These are phyloP conservation scores for Neofusicoccum kwambonambiense DNA, from an alignment of 2,329 filamentous ascomycete species.

Conservation along the genomic window DNA sequence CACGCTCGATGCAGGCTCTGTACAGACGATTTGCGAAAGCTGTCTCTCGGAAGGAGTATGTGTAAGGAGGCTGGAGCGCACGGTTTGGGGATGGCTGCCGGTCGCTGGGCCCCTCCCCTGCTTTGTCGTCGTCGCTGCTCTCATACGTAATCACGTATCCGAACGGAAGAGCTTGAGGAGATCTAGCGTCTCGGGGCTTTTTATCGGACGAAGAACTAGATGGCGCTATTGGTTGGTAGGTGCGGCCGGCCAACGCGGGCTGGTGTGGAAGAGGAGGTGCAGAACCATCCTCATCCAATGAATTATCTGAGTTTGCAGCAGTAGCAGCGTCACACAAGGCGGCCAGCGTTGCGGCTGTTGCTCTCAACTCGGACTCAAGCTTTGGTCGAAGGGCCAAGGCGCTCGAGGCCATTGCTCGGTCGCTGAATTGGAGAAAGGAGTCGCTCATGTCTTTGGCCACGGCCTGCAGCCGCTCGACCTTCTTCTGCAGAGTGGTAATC, in stretches of 20 bases:
- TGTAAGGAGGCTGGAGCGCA: conserved; percentile 39
- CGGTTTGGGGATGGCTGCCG: background rate
- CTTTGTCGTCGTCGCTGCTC: background rate
- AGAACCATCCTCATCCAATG: too few species aligned
- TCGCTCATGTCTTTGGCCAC: conserved; percentile 72
- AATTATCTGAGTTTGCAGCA: too few species aligned
- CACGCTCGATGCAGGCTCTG: conserved; percentile 63
- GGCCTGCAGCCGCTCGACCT: conserved; percentile 66
- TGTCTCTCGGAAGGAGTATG: conserved; percentile 62
- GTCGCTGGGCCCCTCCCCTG: background rate
- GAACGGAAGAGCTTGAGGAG: too few species aligned
- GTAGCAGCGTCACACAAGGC: too few species aligned
- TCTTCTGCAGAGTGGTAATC: conserved; percentile 69
- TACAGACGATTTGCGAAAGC: conserved; percentile 71
- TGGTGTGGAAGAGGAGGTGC: too few species aligned
- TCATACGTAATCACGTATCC: too few species aligned
- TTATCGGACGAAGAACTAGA: too few species aligned
- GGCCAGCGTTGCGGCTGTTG: too few species aligned
- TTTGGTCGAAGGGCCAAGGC: conserved; percentile 52
- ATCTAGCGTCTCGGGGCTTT: too few species aligned
- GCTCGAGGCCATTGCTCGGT: too few species aligned
- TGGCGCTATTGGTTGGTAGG: too few species aligned
- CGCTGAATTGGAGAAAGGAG: conserved; percentile 53
- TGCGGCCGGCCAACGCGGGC: too few species aligned
- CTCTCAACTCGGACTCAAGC: background rate